Percentiles rank a stretch among this genome's conserved stretches.
phyloP scores from a whole-genome alignment of 805 yeast genomes.

The Candida railenensis region DNA sequence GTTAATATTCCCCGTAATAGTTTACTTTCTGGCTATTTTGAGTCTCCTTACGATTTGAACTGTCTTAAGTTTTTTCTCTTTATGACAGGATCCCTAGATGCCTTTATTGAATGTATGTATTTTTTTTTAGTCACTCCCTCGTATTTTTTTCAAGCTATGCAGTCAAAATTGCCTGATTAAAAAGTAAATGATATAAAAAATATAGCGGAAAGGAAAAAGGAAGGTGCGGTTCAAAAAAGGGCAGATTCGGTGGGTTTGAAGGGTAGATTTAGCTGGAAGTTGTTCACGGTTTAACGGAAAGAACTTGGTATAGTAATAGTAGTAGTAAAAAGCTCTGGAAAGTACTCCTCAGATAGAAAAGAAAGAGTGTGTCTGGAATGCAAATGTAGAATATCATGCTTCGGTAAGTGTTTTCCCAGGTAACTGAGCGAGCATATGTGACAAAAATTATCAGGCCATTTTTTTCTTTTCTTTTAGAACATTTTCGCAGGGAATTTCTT shows the following conservation, averaged over 20 bases:
- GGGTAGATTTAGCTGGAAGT: neutral
- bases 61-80: neutral
- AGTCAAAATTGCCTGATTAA: slow-evolving; percentile 2
- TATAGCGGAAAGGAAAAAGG: neutral
- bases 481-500: no score
- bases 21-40: neutral
- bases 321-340: no score
- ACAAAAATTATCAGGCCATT: slow-evolving; percentile 3
- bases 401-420: neutral
- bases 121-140: neutral
- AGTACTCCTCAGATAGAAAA: no score
- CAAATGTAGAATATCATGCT: no score
- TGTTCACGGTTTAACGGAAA: neutral
- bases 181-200: neutral
- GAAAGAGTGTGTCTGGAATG: no score
- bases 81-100: neutral
- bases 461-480: no score
- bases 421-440: neutral
- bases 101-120: neutral
- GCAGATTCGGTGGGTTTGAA: neutral
- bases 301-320: neutral
- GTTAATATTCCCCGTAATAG: neutral
- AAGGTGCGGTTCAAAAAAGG: neutral
- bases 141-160: neutral
- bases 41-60: neutral